Conservation (phyloP, 768 basidiomycete species). For the Lyophyllum shimeji region DNA sequence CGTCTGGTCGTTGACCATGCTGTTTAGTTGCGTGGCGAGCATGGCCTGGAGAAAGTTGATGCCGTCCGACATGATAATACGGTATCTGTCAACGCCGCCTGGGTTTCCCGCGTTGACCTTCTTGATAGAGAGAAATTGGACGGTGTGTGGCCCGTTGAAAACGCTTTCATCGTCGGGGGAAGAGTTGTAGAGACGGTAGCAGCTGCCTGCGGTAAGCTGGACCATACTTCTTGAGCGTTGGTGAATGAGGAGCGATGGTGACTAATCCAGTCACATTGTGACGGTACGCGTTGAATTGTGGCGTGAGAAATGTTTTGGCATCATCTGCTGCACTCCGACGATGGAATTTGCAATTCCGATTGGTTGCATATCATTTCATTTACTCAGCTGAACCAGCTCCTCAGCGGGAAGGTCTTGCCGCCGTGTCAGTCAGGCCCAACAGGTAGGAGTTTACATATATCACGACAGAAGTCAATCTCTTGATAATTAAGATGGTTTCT, state of each 20-base stretch:
- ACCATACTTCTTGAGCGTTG: slow-evolving; percentile 13
- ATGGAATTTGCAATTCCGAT: not conserved
- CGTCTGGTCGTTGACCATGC: slow-evolving; percentile 60
- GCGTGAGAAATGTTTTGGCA: slow-evolving; percentile 12
- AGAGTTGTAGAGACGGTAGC: slow-evolving; percentile 45
- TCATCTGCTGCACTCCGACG: not conserved
- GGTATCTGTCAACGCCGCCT: slow-evolving; percentile 53
- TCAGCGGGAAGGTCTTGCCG: not conserved
- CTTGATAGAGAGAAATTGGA: slow-evolving; percentile 86
- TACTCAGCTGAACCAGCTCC: not conserved
- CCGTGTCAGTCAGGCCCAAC: not conserved
- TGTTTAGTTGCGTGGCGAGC: slow-evolving; percentile 90
- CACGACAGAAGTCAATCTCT: slow-evolving; percentile 2
- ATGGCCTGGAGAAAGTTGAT: slow-evolving; percentile 86
- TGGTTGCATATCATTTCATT: not conserved
- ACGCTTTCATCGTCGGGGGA: slow-evolving; percentile 40
- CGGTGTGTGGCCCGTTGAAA: slow-evolving; percentile 46
- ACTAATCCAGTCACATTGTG: slow-evolving; percentile 16
- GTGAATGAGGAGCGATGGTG: slow-evolving; percentile 1
- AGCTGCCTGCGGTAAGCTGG: slow-evolving; percentile 62
- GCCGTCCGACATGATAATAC: slow-evolving; percentile 91
- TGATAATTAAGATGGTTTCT: slow-evolving; percentile 7
- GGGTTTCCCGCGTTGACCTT: slow-evolving; percentile 50
- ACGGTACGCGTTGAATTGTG: slow-evolving; percentile 19
- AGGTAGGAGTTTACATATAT: not conserved